Conservation (phyloP, 1,284 basidiomycete genomes). For the Cryptococcus hybrid region DNA sequence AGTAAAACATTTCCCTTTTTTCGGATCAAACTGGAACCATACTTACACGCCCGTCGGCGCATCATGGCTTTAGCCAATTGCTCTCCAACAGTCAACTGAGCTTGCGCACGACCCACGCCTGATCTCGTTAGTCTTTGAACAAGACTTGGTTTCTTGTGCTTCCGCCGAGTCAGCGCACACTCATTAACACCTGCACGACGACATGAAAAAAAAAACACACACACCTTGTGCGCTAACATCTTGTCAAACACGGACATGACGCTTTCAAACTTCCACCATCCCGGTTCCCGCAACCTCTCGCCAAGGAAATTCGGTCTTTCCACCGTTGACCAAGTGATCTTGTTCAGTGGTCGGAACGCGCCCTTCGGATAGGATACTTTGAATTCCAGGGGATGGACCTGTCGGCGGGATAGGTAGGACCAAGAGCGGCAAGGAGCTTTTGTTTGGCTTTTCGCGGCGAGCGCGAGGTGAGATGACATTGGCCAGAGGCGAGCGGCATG, state of each 20-base stretch:
- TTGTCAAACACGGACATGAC: conserved; percentile 86
- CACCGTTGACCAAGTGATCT: conserved; percentile 26
- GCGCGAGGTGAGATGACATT: conserved; percentile 77
- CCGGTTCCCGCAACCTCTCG: conserved; percentile 71
- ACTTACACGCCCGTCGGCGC: conserved; percentile 53
- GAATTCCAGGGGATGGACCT: conserved; percentile 62
- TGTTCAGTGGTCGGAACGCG: conserved; percentile 51
- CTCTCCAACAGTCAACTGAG: conserved; percentile 71
- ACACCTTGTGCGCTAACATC: conserved; percentile 80
- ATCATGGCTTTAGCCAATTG: conserved; percentile 80
- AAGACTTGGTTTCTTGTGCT: conserved; percentile 85
- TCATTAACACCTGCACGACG: neutral
- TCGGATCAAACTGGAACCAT: neutral
- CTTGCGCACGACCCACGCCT: conserved; percentile 66
- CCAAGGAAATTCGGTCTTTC: conserved; percentile 35
- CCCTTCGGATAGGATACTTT: conserved; percentile 94
- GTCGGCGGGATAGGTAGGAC: conserved; percentile 52
- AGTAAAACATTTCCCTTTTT: neutral
- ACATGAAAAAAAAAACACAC: conserved; percentile 10
- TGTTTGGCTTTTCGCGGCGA: conserved; percentile 77
- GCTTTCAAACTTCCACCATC: conserved; percentile 88
- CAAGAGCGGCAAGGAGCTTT: conserved; percentile 72
- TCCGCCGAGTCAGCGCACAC: neutral
- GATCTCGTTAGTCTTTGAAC: conserved; percentile 74
- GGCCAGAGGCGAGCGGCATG: conserved; percentile 72